These are phyloP conservation scores for Triticum timopheevii DNA, from an alignment of 176 grass and related monocot genomes.

Conservation along the genomic window DNA sequence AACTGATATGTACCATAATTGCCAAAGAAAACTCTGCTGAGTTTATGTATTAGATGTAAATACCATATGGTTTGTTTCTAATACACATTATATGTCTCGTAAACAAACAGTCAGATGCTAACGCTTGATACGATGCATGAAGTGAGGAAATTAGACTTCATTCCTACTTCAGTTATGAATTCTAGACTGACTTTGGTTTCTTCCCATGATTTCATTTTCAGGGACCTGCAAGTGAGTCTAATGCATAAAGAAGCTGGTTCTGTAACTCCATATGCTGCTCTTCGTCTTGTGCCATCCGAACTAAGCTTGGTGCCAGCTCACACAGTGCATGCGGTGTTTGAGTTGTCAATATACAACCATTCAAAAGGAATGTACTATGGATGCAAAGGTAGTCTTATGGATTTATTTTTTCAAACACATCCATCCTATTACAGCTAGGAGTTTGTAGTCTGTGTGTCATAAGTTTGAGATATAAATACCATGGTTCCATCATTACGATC, in stretches of 20 bases:
- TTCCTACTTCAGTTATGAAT: neutral
- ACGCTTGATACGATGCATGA: neutral
- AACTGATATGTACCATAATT: neutral
- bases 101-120: neutral
- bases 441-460: neutral
- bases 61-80: neutral
- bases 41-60: neutral
- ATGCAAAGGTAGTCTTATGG: constrained; percentile 19
- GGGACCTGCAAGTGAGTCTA: neutral
- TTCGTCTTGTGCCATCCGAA: neutral
- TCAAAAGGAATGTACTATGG: constrained; percentile 16
- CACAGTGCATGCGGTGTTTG: neutral
- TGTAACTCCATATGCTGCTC: constrained; percentile 18
- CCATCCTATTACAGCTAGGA: neutral
- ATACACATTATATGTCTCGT: neutral
- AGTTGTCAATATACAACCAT: constrained; percentile 34
- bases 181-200: neutral
- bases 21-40: neutral
- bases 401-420: neutral
- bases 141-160: neutral
- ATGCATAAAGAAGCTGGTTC: neutral
- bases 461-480: neutral
- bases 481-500: neutral
- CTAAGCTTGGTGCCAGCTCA: neutral
- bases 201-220: constrained; percentile 3